phyloP scores from a whole-genome alignment of 225 moss, liverwort and hornwort genomes.

The Bryoerythrophyllum caledonicum region DNA sequence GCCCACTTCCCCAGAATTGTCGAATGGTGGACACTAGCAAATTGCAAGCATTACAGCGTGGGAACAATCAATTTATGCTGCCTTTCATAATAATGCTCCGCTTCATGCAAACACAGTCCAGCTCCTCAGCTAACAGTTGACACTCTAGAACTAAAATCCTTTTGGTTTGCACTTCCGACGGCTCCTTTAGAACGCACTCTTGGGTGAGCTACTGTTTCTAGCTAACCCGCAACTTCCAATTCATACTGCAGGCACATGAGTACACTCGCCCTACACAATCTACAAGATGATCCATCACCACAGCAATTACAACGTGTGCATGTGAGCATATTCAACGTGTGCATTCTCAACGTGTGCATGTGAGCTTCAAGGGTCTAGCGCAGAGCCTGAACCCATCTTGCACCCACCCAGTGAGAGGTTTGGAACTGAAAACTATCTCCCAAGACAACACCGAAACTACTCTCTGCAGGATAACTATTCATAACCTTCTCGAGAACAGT shows the following conservation, averaged over 20 bases:
- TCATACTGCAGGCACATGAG: conserved; percentile 19
- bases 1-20: too few species aligned
- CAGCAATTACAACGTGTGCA: too few species aligned
- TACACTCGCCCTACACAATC: conserved; percentile 12
- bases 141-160: conserved; percentile 22
- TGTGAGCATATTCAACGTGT: too few species aligned
- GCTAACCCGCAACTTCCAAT: conserved; percentile 20
- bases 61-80: background rate
- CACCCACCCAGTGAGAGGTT: conserved; percentile 9
- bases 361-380: conserved; percentile 7
- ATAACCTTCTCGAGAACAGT: conserved; percentile 5
- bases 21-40: too few species aligned
- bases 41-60: background rate
- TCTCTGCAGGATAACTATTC: conserved; percentile 15
- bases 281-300: conserved; percentile 24
- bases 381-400: conserved; percentile 20
- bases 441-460: too few species aligned
- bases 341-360: conserved; percentile 14
- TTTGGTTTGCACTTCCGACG: too few species aligned
- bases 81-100: conserved; percentile 18
- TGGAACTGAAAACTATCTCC: background rate
- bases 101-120: conserved; percentile 22
- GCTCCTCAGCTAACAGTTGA: conserved; percentile 23
- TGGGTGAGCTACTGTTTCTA: conserved; percentile 19
- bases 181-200: conserved; percentile 21